Evolutionary conservation across 2,329 filamentous ascomycete species (phyloP).

Genomic region (Talaromyces sp.): DNA sequence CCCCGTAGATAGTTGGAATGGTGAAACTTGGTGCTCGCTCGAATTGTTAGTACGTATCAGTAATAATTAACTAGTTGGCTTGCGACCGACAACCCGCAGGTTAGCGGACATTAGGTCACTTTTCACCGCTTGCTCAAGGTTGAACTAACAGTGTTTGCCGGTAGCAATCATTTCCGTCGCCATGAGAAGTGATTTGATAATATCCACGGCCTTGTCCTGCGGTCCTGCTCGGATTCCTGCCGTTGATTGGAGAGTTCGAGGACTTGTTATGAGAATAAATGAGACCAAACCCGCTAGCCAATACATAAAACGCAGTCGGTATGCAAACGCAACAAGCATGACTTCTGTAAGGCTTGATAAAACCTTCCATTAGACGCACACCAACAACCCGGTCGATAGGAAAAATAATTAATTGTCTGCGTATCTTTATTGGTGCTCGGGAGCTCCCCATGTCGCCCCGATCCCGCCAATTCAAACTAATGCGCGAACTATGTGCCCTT

Average conservation of each 20-base stretch:
- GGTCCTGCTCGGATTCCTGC: not conserved
- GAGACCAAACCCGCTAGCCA: not conserved
- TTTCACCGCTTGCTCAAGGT: not conserved
- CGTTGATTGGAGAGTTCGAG: not conserved
- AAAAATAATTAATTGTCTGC: not conserved
- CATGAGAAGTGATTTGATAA: not conserved
- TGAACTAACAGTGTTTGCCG: not conserved
- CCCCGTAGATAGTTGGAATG: not conserved
- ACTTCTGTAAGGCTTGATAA: not conserved
- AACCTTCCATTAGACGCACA: not conserved
- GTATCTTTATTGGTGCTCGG: not conserved
- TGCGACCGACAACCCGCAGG: not conserved
- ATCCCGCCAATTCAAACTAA: not conserved
- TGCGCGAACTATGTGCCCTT: not conserved
- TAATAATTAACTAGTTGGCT: not conserved
- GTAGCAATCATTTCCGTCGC: not conserved
- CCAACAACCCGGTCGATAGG: not conserved
- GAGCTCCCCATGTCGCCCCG: not conserved
- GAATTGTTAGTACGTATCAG: not conserved
- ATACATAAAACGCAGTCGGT: not conserved
- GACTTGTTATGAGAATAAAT: not conserved
- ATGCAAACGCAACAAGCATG: not conserved
- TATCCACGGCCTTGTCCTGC: not conserved
- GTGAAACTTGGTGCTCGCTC: not conserved
- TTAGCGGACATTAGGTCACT: not conserved